These are phyloP conservation scores for Persicaria maculosa DNA, from an alignment of 148 eudicot genomes.

Conservation along the genomic window DNA sequence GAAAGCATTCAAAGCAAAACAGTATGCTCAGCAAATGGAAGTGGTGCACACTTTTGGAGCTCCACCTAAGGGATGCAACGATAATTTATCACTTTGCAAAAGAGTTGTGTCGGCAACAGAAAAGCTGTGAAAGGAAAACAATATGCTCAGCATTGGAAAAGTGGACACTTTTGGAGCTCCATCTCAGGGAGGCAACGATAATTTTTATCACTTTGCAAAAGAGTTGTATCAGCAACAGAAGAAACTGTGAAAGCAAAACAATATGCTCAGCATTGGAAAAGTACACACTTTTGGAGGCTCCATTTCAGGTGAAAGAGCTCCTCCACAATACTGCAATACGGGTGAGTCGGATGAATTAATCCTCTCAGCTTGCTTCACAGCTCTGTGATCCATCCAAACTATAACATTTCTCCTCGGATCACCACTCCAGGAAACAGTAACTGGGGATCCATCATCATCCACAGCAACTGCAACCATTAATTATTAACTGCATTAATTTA, in stretches of 20 bases:
- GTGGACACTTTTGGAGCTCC: background rate
- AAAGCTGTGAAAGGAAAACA: background rate
- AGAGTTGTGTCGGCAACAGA: background rate
- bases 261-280: slow-evolving; percentile 3
- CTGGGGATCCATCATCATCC: slow-evolving; percentile 88
- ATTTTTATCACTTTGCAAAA: background rate
- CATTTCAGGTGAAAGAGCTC: slow-evolving; percentile 97
- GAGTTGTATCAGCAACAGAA: background rate
- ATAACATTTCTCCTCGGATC: slow-evolving; percentile 94
- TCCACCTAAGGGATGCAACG: background rate
- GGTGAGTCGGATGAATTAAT: slow-evolving; percentile 83
- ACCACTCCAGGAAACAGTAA: slow-evolving; percentile 95
- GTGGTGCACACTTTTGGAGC: background rate
- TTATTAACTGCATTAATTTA: background rate
- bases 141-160: background rate
- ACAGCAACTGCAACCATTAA: slow-evolving; percentile 69
- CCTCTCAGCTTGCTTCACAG: slow-evolving; percentile 96
- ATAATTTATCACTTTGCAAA: background rate
- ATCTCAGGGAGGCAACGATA: background rate
- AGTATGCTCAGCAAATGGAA: background rate
- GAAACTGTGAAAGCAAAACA: background rate
- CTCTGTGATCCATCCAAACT: slow-evolving; percentile 99
- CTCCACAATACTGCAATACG: slow-evolving; percentile 93
- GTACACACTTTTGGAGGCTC: slow-evolving; percentile 87
- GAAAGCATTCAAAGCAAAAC: background rate